Conservation (phyloP, 495 filamentous ascomycete genomes). For the Tuber magnatum region DNA sequence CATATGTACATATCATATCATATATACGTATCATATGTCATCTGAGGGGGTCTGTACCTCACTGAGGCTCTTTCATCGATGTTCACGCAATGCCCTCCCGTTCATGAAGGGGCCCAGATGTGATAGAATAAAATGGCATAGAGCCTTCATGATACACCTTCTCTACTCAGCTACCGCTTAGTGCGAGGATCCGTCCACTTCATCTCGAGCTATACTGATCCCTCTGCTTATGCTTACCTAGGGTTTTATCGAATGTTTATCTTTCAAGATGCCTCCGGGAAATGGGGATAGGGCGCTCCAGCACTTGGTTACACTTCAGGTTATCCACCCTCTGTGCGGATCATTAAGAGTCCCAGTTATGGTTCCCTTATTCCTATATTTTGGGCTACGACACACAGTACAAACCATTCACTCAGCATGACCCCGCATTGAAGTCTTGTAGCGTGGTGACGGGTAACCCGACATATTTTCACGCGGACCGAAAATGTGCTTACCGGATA, state of each 20-base stretch:
- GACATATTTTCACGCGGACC: background rate
- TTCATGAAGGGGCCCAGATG: background rate
- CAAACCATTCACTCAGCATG: background rate
- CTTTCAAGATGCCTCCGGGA: background rate
- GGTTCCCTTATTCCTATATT: background rate
- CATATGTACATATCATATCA: background rate
- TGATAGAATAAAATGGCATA: background rate
- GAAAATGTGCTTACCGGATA: background rate
- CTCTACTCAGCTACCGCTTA: background rate
- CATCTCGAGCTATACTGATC: background rate
- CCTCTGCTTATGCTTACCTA: background rate
- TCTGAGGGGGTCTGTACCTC: background rate
- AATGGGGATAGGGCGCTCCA: background rate
- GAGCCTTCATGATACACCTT: background rate
- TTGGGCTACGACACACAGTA: background rate
- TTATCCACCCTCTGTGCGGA: background rate
- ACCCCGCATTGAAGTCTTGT: background rate
- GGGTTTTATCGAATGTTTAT: background rate
- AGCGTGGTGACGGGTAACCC: background rate
- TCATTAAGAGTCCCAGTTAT: background rate
- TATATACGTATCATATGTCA: too few relatives aligned
- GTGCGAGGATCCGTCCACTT: background rate
- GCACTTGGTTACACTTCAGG: background rate
- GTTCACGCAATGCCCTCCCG: background rate
- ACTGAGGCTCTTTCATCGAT: background rate